Evolutionary conservation across 371 early-diverging fungal species (phyloP).

Genomic region (Rhizopus stolonifer): DNA sequence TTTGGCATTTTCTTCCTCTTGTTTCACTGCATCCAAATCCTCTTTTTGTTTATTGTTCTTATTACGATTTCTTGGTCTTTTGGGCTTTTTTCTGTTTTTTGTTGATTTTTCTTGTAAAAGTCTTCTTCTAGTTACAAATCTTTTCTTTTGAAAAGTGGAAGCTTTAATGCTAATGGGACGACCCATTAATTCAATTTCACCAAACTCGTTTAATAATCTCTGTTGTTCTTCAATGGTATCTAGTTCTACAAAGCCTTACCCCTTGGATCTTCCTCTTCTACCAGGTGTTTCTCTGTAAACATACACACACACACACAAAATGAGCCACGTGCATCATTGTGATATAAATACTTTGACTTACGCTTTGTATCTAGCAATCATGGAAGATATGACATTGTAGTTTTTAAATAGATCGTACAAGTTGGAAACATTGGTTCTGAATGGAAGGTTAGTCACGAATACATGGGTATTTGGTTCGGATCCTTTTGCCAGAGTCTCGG

Average conservation of each 20-base stretch:
- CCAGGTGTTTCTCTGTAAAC: neutral
- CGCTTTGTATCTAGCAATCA: slow-evolving; percentile 60
- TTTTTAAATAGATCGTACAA: slow-evolving; percentile 76
- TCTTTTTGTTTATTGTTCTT: neutral
- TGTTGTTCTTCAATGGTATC: slow-evolving; percentile 78
- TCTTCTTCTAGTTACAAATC: neutral
- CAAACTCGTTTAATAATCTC: slow-evolving; percentile 68
- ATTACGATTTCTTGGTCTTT: neutral
- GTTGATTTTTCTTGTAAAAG: neutral
- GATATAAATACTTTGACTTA: slow-evolving; percentile 13
- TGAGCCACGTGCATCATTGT: neutral
- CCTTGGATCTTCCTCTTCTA: slow-evolving; percentile 72
- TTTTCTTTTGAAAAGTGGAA: slow-evolving; percentile 41
- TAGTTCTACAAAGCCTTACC: slow-evolving; percentile 92
- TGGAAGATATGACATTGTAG: slow-evolving; percentile 76
- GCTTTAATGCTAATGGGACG: slow-evolving; percentile 72
- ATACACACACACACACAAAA: neutral
- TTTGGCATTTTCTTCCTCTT: slow-evolving; percentile 10
- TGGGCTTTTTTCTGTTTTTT: slow-evolving; percentile 3
- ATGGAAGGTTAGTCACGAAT: slow-evolving; percentile 94
- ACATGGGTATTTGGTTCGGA: slow-evolving; percentile 72
- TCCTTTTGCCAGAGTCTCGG: neutral
- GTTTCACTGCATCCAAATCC: slow-evolving; percentile 2
- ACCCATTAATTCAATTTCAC: slow-evolving; percentile 63
- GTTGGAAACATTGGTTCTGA: slow-evolving; percentile 71